A percentile compares a stretch with the other conserved stretches of the same genome.
These are phyloP conservation scores for Phytopythium litorale DNA, from an alignment of 352 stramenopile genomes.

Conservation along the genomic window DNA sequence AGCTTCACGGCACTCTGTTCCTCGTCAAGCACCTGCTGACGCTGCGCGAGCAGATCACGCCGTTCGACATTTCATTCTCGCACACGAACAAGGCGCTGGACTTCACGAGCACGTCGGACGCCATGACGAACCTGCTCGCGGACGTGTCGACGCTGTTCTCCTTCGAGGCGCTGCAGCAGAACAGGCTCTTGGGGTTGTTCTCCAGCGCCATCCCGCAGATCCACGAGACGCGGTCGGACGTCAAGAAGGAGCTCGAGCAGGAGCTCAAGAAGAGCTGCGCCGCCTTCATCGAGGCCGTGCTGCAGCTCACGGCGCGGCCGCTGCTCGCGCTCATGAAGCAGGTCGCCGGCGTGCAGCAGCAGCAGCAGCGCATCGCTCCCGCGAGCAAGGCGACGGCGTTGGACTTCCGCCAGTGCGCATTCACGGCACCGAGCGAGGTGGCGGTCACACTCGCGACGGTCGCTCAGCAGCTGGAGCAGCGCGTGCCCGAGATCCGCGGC, in stretches of 20 bases:
- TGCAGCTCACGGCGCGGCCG: conserved; percentile 55
- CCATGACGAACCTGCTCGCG: conserved; percentile 64
- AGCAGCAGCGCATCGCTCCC: conserved; percentile 14
- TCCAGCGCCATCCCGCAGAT: conserved; percentile 73
- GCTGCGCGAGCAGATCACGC: conserved; percentile 79
- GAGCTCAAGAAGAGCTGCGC: conserved; percentile 82
- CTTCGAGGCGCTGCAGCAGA: conserved; percentile 47
- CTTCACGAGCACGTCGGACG: conserved; percentile 72
- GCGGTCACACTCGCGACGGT: conserved; percentile 42
- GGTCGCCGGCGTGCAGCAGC: conserved; percentile 44
- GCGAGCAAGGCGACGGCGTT: conserved; percentile 17
- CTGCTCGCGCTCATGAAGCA: conserved; percentile 65
- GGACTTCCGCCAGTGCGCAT: conserved; percentile 43
- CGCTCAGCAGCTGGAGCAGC: conserved; percentile 32
- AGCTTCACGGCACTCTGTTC: conserved; percentile 68
- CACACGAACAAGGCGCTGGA: conserved; percentile 68
- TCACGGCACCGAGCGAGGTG: conserved; percentile 36
- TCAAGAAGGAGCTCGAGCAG: conserved; percentile 75
- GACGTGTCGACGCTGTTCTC: conserved; percentile 66
- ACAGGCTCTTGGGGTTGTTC: conserved; percentile 56
- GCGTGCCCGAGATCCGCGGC: conserved; percentile 36
- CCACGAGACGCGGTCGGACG: conserved; percentile 71
- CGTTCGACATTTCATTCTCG: conserved; percentile 81
- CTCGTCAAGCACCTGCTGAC: conserved; percentile 82
- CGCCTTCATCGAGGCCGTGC: conserved; percentile 67